These are phyloP conservation scores for Cynanchum wilfordii DNA, from an alignment of 257 asterid species.

Conservation along the genomic window DNA sequence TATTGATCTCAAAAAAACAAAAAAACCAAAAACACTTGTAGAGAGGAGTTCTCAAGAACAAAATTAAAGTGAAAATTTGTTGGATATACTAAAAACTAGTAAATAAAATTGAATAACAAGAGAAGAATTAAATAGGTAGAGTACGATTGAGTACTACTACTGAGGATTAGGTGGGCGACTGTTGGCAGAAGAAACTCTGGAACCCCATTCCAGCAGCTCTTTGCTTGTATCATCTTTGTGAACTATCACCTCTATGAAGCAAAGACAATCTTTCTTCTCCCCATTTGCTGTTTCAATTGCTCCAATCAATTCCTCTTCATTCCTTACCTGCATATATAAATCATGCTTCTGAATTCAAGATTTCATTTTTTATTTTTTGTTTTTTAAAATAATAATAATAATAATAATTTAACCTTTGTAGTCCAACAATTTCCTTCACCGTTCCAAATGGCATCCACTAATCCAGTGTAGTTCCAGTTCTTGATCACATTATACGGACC, in stretches of 20 bases:
- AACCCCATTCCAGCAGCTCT: slow-evolving; percentile 77
- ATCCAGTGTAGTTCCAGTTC: slow-evolving; percentile 63
- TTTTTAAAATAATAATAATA: too few species aligned
- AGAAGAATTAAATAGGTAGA: slow-evolving; percentile 8
- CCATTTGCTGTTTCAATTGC: slow-evolving; percentile 50
- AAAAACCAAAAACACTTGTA: not conserved
- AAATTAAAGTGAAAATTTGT: not conserved
- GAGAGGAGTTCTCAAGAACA: not conserved
- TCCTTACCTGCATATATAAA: too few species aligned
- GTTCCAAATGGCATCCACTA: slow-evolving; percentile 60
- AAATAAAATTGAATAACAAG: not conserved
- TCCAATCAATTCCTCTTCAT: slow-evolving; percentile 50
- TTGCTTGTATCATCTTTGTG: slow-evolving; percentile 71
- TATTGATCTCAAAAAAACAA: not conserved
- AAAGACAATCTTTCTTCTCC: slow-evolving; percentile 46
- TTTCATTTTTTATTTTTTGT: too few species aligned
- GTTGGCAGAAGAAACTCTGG: slow-evolving; percentile 64
- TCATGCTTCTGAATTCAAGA: too few species aligned
- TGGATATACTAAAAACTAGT: not conserved
- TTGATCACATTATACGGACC: slow-evolving; percentile 74
- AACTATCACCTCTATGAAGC: slow-evolving; percentile 63
- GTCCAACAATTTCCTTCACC: slow-evolving; percentile 75
- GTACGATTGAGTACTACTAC: too few species aligned
- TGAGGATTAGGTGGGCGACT: slow-evolving; percentile 70
- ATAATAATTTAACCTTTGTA: too few species aligned